Evolutionary conservation across 768 basidiomycete genomes (phyloP), one percentile per base, ranked within the genome.

Genomic region (Heimioporus sp.): DNA sequence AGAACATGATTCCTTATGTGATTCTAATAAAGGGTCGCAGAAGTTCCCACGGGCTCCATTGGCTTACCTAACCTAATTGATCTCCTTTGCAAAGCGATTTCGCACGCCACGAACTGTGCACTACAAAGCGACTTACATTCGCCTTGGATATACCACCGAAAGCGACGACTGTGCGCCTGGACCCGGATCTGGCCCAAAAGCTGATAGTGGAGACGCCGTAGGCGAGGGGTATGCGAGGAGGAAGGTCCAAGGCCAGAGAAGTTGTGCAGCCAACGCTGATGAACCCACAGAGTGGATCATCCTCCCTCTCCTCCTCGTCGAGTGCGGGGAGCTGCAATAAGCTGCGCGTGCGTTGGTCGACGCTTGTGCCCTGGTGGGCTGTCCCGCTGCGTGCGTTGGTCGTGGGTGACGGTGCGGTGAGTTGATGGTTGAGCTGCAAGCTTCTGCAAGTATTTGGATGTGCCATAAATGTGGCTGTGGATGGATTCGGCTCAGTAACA

Each of bases 391-490:
- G 90, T 0, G 94, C 98, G 49, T 69, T 98, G 46, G 79, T 98
- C 10, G 96, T 98, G 10, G 96, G 98, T 67, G 96, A 98, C 69
- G 96, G 98, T 63, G 86, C 86, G 5, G 93, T 98, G 21, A 93
- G 87, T 66, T 72, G 95, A 51, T 87, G 86, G 65, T 71, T 98
- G 51, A 87, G 88, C 56, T 89, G 84, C 76, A 97, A 95, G 73
- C 95, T 98, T 67, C 69, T 98, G 66, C 88, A 96, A 72, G 90
- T 97, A 40, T 94, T 95, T 70, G 96, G 96, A 35, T 97, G 95
- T 69, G 85, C 86, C 61, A 93, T 88, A 49, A 95, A 98, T 60
- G 88, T 96, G 37, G 96, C 94, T 2, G 91, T 94, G 34, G 93
- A 98, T 66, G 96, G 95, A 0, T 81, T 92, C 5, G 84, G 83